phyloP scores from a whole-genome alignment of 768 basidiomycete species.

The Termitomyces titanicus region DNA sequence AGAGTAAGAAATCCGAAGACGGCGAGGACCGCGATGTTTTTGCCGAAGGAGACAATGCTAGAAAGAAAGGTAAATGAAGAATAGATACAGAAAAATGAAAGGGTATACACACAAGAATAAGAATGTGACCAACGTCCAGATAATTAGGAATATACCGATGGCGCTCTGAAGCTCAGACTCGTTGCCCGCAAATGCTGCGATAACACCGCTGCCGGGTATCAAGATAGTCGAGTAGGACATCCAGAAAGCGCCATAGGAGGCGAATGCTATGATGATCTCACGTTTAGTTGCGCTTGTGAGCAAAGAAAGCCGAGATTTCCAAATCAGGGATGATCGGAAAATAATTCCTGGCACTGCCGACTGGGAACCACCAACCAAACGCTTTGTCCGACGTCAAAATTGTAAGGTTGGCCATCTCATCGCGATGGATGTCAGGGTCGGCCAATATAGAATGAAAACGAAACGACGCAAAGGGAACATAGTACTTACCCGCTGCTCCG shows the following conservation, averaged over 20 bases:
- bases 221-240: constrained; percentile 74
- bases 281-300: constrained; percentile 1
- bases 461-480: constrained; percentile 41
- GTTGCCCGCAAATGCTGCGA: constrained; percentile 41
- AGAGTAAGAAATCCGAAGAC: constrained; percentile 34
- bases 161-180: constrained; percentile 44
- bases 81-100: not conserved
- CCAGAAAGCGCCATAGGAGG: constrained; percentile 87
- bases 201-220: constrained; percentile 66
- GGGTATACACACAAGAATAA: constrained; percentile 55
- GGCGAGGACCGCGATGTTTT: constrained; percentile 34
- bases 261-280: constrained; percentile 54
- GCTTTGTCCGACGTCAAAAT: no score
- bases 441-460: no score
- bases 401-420: no score
- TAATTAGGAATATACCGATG: constrained; percentile 68
- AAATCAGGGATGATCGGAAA: not conserved
- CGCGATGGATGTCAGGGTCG: no score
- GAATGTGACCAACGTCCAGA: constrained; percentile 76
- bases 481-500: constrained; percentile 13
- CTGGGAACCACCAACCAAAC: no score
- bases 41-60: constrained; percentile 37
- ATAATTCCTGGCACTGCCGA: no score
- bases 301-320: not conserved
- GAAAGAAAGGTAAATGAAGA: not conserved